Base-by-base conservation (phyloP, 192 early-diverging fungal genomes). In the Linnemannia exigua region DNA sequence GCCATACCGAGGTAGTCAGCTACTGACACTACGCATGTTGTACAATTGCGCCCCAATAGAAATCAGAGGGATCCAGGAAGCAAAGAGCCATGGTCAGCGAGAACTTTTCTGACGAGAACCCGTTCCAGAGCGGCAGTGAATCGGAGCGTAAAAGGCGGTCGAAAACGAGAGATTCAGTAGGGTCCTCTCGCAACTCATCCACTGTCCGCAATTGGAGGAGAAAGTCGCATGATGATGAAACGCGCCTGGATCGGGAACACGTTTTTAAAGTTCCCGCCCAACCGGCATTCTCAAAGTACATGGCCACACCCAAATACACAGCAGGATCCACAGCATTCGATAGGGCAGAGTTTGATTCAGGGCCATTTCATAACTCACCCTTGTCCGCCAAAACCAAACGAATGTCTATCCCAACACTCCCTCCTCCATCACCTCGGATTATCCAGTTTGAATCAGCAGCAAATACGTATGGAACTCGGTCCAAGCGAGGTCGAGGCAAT, bases 121-220 rank as follows among this genome's bases (percentile, higher is more conserved):
- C 87, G 35, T 88, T 88, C 33, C 87, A 88, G 74, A 88, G 87
- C 47, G 73, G 80, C 25, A 78, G 75, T n/a, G 87, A 88, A 51
- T 75, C 77, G 46, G 68, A 80, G 22, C 51, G 78, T n/a, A 48
- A 67, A 20, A 72, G 67, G 48, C 72, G 79, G 48, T 75, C 79
- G 25, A 80, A 80, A 46, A 74, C 72, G 3, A 28, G 79, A 31
- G 72, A 80, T 0, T 75, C 73, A 31, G 38, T 58, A 66, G 35
- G 50, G 41, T 68, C 79, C 22, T 80, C 79, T 2, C 44, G 61
- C 9, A 41, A 16, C 12, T 66, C 70, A 3, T 79, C 70, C 8
- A 79, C 44, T 41, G 20, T 58, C 2, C 52, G 72, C 12, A 50
- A 70, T 17, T 1, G 70, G n/a, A 52, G 58, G 37, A 58, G 63